Evolutionary conservation across 768 basidiomycete species (phyloP).

Genomic region (Naematelia aurantialba): DNA sequence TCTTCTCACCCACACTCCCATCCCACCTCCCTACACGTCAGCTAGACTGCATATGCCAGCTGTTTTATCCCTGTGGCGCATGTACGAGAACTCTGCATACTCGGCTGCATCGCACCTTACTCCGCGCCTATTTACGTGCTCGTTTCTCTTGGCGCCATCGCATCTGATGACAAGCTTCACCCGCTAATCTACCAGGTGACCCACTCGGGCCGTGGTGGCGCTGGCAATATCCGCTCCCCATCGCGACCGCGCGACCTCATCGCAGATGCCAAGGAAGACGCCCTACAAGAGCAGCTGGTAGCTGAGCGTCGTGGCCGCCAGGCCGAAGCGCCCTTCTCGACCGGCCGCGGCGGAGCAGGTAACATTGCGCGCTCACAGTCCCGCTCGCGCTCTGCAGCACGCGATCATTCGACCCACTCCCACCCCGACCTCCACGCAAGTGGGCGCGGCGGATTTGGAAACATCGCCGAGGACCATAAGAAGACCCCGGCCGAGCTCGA

Average conservation of each 20-base stretch:
- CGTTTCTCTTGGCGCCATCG: neutral
- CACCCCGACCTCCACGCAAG: slow-evolving; percentile 18
- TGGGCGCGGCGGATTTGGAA: slow-evolving; percentile 48
- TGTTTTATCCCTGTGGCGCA: too few species aligned
- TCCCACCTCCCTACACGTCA: too few species aligned
- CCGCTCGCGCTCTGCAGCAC: slow-evolving; percentile 25
- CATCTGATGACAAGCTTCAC: too few species aligned
- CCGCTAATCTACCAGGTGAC: slow-evolving; percentile 33
- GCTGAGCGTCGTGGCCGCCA: slow-evolving; percentile 41
- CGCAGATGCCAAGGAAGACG: slow-evolving; percentile 35
- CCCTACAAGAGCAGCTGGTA: slow-evolving; percentile 39
- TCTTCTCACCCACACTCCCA: neutral
- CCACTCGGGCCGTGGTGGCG: slow-evolving; percentile 69
- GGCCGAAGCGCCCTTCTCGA: slow-evolving; percentile 39
- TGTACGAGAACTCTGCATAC: too few species aligned
- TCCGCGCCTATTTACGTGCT: neutral
- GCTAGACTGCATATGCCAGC: too few species aligned
- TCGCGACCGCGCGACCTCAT: slow-evolving; percentile 54
- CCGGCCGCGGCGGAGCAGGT: slow-evolving; percentile 49
- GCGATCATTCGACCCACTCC: slow-evolving; percentile 8
- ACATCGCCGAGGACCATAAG: slow-evolving; percentile 33
- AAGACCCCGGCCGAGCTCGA: slow-evolving; percentile 29
- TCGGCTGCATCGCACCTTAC: too few species aligned
- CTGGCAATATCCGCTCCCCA: slow-evolving; percentile 77
- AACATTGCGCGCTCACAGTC: slow-evolving; percentile 39